These are phyloP conservation scores for Xylaria sp. DNA, from an alignment of 2,329 filamentous ascomycete species.

Conservation along the genomic window DNA sequence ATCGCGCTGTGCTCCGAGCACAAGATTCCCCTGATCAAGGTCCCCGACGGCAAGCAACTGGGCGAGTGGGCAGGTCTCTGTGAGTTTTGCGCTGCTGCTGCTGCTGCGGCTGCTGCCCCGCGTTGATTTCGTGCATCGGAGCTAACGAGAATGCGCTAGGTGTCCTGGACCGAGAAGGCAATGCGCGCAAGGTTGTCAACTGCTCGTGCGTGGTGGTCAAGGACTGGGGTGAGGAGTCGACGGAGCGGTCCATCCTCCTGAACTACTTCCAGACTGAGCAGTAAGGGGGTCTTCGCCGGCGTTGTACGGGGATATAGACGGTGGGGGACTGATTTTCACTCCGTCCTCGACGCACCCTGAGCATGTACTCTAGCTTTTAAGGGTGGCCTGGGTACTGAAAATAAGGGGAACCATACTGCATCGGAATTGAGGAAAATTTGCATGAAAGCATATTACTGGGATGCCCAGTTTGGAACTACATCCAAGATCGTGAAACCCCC, in stretches of 20 bases:
- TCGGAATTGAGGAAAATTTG: conserved; percentile 46
- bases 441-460: conserved; percentile 18
- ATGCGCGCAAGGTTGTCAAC: conserved; percentile 99
- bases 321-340: conserved; percentile 28
- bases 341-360: conserved; percentile 30
- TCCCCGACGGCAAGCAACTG: conserved; percentile 98
- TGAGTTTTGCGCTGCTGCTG: conserved; percentile 63
- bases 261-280: conserved; percentile 99
- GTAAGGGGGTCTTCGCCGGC: conserved; percentile 49
- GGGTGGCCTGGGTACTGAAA: conserved; percentile 46
- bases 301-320: conserved; percentile 37
- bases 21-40: conserved; percentile 99
- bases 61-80: conserved; percentile 99
- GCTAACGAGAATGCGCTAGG: conserved; percentile 57
- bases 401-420: conserved; percentile 32
- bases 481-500: not conserved
- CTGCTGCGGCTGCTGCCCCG: no score
- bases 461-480: no score
- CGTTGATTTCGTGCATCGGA: not conserved
- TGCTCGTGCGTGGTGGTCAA: conserved; percentile 99
- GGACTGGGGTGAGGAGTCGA: conserved; percentile 99
- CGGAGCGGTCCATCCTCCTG: conserved; percentile 97
- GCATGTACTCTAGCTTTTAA: conserved; percentile 47
- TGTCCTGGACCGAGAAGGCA: conserved; percentile 98
- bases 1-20: conserved; percentile 98